A percentile compares a stretch with the other conserved stretches of the same genome.
phyloP scores from a whole-genome alignment of 768 basidiomycete species.

The Pisolithus albus region DNA sequence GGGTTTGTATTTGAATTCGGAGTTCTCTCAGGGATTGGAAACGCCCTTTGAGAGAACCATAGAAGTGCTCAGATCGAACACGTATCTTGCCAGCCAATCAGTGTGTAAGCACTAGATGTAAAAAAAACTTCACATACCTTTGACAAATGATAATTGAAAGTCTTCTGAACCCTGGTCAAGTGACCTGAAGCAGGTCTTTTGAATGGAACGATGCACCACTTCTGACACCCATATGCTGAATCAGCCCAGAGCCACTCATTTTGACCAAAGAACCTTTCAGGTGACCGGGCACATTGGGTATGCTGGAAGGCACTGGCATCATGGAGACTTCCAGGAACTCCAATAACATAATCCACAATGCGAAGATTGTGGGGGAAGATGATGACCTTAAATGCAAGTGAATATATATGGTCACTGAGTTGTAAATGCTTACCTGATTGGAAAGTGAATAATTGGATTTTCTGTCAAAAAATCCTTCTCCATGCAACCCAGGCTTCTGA shows the following conservation, averaged over 20 bases:
- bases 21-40: slow-evolving; percentile 11
- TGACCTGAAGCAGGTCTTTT: slow-evolving; percentile 13
- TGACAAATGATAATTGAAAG: slow-evolving; percentile 15
- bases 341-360: slow-evolving; percentile 9
- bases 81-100: neutral
- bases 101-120: neutral
- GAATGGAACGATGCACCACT: slow-evolving; percentile 21
- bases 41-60: slow-evolving; percentile 7
- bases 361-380: slow-evolving; percentile 6
- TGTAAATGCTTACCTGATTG: slow-evolving; percentile 7
- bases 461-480: slow-evolving; percentile 13
- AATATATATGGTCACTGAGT: neutral
- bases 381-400: slow-evolving; percentile 1
- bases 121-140: slow-evolving; percentile 1
- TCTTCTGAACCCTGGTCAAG: slow-evolving; percentile 10
- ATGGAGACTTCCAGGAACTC: slow-evolving; percentile 8
- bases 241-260: slow-evolving; percentile 11
- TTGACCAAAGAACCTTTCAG: slow-evolving; percentile 1
- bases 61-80: slow-evolving; percentile 7
- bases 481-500: slow-evolving; percentile 6
- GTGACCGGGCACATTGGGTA: neutral
- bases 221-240: slow-evolving; percentile 2
- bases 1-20: slow-evolving; percentile 6
- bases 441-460: slow-evolving; percentile 15
- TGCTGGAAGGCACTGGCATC: slow-evolving; percentile 2